A percentile compares a stretch with the other conserved stretches of the same genome.
Conservation (phyloP, 164 flowering plant genomes). For the Euptelea pleiosperma region DNA sequence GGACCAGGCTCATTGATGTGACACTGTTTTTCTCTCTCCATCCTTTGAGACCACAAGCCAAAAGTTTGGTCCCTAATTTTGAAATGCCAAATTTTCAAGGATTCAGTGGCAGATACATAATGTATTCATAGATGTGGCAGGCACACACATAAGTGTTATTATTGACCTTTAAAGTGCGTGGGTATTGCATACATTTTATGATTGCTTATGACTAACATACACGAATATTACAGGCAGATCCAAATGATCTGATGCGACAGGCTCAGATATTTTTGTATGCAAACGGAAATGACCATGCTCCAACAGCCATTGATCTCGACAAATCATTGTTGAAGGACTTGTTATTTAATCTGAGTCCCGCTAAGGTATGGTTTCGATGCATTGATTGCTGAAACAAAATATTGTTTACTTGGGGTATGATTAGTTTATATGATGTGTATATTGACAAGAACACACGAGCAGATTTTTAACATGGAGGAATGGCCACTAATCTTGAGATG, state of each 20-base stretch:
- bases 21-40: too few species aligned
- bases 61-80: too few species aligned
- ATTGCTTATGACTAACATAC: constrained; percentile 8
- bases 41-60: too few species aligned
- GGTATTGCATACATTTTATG: too few species aligned
- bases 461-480: too few species aligned
- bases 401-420: neutral
- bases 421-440: too few species aligned
- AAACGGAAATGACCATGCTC: constrained; percentile 16
- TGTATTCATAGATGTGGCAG: neutral
- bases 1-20: too few species aligned
- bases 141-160: neutral
- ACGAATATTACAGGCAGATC: constrained; percentile 45
- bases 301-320: constrained; percentile 86
- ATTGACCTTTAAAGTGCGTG: too few species aligned
- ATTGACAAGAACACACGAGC: too few species aligned
- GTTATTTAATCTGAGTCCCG: constrained; percentile 78
- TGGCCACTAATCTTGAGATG: too few species aligned
- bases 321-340: constrained; percentile 68
- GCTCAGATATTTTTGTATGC: constrained; percentile 78
- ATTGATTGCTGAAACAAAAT: neutral
- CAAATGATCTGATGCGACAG: constrained; percentile 63
- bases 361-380: constrained; percentile 49
- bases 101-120: neutral
- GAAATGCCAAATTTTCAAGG: too few species aligned